Evolutionary conservation across 352 stramenopile genomes (phyloP).

Genomic region (Phytophthora pinifolia): DNA sequence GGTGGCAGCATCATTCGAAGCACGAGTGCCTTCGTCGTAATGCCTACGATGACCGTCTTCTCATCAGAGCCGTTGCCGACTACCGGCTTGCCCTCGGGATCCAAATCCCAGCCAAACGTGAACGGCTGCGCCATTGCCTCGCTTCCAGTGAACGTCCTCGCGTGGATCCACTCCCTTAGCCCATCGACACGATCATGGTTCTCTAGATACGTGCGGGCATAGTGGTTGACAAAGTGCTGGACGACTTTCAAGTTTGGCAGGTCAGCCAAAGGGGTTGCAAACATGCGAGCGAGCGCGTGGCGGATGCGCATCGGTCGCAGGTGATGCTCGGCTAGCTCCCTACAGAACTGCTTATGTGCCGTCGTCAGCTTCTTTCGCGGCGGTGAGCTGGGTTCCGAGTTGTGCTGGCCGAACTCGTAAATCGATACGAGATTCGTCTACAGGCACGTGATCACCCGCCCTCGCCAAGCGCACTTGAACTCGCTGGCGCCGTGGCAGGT

Average conservation of each 20-base stretch:
- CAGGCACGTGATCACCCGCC: too few relatives aligned
- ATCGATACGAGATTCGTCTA: too few relatives aligned
- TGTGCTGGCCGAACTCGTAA: too few relatives aligned
- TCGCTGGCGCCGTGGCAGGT: too few relatives aligned
- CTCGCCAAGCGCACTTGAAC: too few relatives aligned
- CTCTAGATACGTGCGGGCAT: not conserved
- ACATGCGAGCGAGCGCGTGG: constrained; percentile 4
- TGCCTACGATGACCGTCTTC: not conserved
- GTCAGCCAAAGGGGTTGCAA: not conserved
- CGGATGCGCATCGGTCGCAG: not conserved
- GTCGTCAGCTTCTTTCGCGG: not conserved
- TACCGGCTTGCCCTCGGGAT: not conserved
- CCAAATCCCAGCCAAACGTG: not conserved
- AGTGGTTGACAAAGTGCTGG: constrained; percentile 13
- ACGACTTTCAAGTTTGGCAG: not conserved
- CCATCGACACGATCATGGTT: constrained; percentile 9
- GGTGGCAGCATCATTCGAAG: not conserved
- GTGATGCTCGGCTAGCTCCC: constrained; percentile 1
- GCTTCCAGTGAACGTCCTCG: not conserved
- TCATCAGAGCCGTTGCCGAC: constrained; percentile 11
- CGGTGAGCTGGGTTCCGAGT: too few relatives aligned
- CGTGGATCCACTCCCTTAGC: not conserved
- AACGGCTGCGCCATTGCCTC: not conserved
- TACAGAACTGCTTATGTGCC: constrained; percentile 5
- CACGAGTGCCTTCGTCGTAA: constrained; percentile 2